Conservation (phyloP, 208 protist species). For the Trypanosoma melophagium region DNA sequence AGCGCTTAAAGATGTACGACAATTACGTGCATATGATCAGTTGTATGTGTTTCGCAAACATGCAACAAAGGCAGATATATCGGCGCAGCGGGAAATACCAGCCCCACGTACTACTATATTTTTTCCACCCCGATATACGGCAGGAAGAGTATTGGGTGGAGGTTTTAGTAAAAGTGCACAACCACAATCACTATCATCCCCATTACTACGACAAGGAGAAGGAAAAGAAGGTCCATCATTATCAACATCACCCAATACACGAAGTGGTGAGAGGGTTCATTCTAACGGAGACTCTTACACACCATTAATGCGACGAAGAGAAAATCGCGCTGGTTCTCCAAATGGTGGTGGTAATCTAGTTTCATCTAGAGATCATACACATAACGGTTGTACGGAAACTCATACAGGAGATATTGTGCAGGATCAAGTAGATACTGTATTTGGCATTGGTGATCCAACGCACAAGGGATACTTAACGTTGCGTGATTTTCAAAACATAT, state of each 20-base stretch:
- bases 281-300: too few species aligned
- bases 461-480: conserved; percentile 32
- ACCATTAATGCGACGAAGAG: too few species aligned
- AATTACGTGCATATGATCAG: conserved; percentile 72
- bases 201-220: too few species aligned
- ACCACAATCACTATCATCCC: too few species aligned
- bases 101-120: conserved; percentile 45
- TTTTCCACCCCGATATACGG: conserved; percentile 29
- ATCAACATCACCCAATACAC: too few species aligned
- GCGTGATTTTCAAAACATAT: conserved; percentile 56
- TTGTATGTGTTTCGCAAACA: conserved; percentile 82
- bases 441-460: conserved; percentile 33
- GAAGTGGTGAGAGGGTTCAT: too few species aligned
- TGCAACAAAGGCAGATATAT: conserved; percentile 74
- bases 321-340: too few species aligned
- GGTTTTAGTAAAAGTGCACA: too few species aligned
- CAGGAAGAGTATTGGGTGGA: conserved; percentile 5
- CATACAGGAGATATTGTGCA: not conserved
- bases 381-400: too few species aligned
- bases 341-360: too few species aligned
- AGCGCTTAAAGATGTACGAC: conserved; percentile 38
- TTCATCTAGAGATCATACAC: too few species aligned
- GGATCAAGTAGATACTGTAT: conserved; percentile 66
- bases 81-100: conserved; percentile 69
- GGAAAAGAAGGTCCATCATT: too few species aligned